A percentile compares a stretch with the other conserved stretches of the same genome.
These are phyloP conservation scores for Pseudocercospora musae DNA, from an alignment of 2,329 filamentous ascomycete species.

Conservation along the genomic window DNA sequence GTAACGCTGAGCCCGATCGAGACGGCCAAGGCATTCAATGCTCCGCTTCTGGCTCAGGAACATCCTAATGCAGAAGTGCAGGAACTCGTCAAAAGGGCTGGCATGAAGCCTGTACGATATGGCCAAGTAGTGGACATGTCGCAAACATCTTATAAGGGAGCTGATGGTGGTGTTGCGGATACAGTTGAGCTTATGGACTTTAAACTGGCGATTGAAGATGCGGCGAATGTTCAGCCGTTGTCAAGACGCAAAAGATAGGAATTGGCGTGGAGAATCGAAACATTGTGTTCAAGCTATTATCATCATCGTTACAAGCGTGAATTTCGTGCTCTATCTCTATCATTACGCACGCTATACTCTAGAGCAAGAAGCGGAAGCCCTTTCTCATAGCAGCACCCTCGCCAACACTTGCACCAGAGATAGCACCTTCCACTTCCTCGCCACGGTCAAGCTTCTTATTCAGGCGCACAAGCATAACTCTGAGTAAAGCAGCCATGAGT, in stretches of 20 bases:
- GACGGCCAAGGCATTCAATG: conserved; percentile 20
- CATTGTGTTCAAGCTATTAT: not conserved
- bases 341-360: not conserved
- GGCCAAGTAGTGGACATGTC: conserved; percentile 9
- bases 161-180: not conserved
- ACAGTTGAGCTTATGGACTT: conserved; percentile 15
- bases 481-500: conserved; percentile 58
- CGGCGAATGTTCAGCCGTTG: conserved; percentile 17
- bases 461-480: conserved; percentile 60
- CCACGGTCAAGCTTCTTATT: conserved; percentile 69
- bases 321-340: not conserved
- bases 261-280: too few relatives aligned
- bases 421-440: conserved; percentile 51
- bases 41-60: conserved; percentile 15
- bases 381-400: conserved; percentile 55
- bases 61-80: conserved; percentile 17
- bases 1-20: conserved; percentile 18
- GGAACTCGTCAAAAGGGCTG: conserved; percentile 15
- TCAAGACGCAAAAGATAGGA: not conserved
- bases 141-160: conserved; percentile 4
- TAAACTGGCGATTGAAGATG: conserved; percentile 14
- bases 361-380: conserved; percentile 62
- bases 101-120: conserved; percentile 17
- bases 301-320: not conserved
- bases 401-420: conserved; percentile 47